Percentiles rank a stretch among this genome's conserved stretches.
These are phyloP conservation scores for Zea luxurians DNA, from an alignment of 176 grass and related monocot genomes.

Conservation along the genomic window DNA sequence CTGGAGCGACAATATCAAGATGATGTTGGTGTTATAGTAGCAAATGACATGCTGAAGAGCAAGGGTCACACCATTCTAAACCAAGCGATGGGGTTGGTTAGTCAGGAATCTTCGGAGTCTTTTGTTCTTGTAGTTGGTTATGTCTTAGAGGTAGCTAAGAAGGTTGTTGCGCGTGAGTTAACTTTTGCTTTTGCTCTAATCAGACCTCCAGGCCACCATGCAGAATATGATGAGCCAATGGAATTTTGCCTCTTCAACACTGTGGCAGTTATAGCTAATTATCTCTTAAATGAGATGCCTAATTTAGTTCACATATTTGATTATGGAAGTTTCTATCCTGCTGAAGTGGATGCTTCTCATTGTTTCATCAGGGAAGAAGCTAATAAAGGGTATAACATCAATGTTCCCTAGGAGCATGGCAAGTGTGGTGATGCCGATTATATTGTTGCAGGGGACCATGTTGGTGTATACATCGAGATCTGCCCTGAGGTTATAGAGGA, in stretches of 20 bases:
- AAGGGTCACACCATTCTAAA: too few relatives aligned
- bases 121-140: conserved; percentile 81
- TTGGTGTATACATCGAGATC: too few relatives aligned
- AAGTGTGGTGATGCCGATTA: too few relatives aligned
- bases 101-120: conserved; percentile 72
- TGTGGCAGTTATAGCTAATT: conserved; percentile 71
- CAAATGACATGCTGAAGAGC: not conserved
- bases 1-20: conserved; percentile 69
- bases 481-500: too few relatives aligned
- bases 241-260: conserved; percentile 96
- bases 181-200: conserved; percentile 79
- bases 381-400: conserved; percentile 76
- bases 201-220: conserved; percentile 91
- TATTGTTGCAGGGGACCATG: too few relatives aligned
- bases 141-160: conserved; percentile 78
- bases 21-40: conserved; percentile 77
- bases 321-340: conserved; percentile 75
- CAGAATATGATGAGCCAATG: conserved; percentile 78
- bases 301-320: conserved; percentile 52
- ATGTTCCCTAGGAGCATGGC: too few relatives aligned
- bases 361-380: conserved; percentile 72
- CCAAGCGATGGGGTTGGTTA: too few relatives aligned
- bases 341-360: conserved; percentile 65
- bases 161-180: conserved; percentile 72
- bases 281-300: conserved; percentile 83